These are phyloP conservation scores for Gymnopilus dilepis DNA, from an alignment of 768 basidiomycete genomes.

Conservation along the genomic window DNA sequence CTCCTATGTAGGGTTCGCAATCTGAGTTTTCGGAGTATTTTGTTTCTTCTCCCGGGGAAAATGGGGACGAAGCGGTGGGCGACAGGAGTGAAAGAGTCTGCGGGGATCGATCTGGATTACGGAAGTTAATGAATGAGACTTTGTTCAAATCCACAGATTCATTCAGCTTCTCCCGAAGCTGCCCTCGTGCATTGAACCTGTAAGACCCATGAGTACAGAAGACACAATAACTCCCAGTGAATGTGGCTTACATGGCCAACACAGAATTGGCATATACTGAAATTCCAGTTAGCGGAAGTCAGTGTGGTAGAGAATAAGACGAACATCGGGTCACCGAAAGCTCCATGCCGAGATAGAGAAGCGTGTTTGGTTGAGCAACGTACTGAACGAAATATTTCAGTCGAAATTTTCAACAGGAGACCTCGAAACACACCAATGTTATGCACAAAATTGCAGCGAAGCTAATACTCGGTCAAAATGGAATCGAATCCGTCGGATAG, in stretches of 20 bases:
- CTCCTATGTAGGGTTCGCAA: slow-evolving; percentile 8
- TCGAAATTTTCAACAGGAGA: neutral
- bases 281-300: neutral
- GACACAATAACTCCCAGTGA: neutral
- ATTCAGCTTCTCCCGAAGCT: slow-evolving; percentile 26
- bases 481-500: neutral
- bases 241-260: slow-evolving; percentile 23
- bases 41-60: slow-evolving; percentile 19
- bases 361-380: slow-evolving; percentile 32
- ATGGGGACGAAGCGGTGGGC: slow-evolving; percentile 18
- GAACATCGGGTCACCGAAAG: slow-evolving; percentile 37
- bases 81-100: slow-evolving; percentile 15
- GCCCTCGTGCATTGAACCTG: slow-evolving; percentile 31
- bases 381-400: slow-evolving; percentile 26
- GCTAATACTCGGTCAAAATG: slow-evolving; percentile 19
- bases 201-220: neutral
- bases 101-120: slow-evolving; percentile 22
- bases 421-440: slow-evolving; percentile 28
- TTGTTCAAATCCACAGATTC: slow-evolving; percentile 25
- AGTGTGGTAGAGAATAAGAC: slow-evolving; percentile 10
- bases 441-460: slow-evolving; percentile 36
- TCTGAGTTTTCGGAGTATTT: slow-evolving; percentile 16
- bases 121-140: slow-evolving; percentile 22
- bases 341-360: slow-evolving; percentile 37
- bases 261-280: slow-evolving; percentile 32